Evolutionary conservation across 805 yeast genomes (phyloP), one percentile per base, ranked within the genome.

Genomic region (Cyberlindnera lachancei): DNA sequence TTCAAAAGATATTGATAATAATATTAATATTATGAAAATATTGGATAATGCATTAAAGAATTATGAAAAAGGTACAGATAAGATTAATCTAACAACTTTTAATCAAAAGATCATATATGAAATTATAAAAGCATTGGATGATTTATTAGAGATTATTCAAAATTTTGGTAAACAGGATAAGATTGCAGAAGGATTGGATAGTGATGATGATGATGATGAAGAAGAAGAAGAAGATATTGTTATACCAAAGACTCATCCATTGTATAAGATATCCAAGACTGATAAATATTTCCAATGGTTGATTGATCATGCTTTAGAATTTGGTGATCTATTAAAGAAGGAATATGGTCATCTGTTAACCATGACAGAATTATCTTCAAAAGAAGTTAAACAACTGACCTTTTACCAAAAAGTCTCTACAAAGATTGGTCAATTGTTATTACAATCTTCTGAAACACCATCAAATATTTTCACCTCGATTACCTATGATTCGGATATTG

Each of bases 401-500:
- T 53, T 66, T 38, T 56, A 58, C 29, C 55, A 60, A 30, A 53
- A 60, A 17, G 58, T 77, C 6, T 60, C 68, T 30, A 65, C 66
- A 34, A 62, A 71, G 25, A 44, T 79, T 15, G 90, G 90, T 3
- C 79, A 77, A 46, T 64, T 79, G 13, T 70, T 66, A 37, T 58
- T 81, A 31, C 72, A 70, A 56, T 75, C 77, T 40, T 78, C 87
- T 3, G 87, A 80, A 52, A 63, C 54, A 18, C 80, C 83, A 1
- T 59, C 78, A 1, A 56, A 59, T 7, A 61, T 68, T 3, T 82
- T 63, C 50, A 70, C 81, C 15, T 53, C 72, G 2, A 59, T 79
- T 34, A 66, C 68, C 18, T 81, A 79, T 49, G 83, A 68, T 31
- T 73, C 74, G 7, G 77, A 64, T 13, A 59, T 53, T 19, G 66